These are phyloP conservation scores for Sequoiadendron giganteum DNA, from an alignment of 75 land plant genomes.

Conservation along the genomic window DNA sequence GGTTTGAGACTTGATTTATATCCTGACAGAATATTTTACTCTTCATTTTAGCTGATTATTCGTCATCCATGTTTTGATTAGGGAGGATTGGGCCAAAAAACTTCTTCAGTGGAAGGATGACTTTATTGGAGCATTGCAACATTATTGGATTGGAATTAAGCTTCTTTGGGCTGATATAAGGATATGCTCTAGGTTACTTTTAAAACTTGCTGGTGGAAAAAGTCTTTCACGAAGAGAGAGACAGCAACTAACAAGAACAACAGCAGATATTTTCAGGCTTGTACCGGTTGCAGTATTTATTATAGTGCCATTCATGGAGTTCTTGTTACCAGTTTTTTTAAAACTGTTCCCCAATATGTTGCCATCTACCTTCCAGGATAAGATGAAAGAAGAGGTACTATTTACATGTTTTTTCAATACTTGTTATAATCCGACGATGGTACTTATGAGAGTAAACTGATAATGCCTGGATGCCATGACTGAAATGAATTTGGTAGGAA, in stretches of 20 bases:
- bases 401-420: too few species aligned
- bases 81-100: constrained; percentile 94
- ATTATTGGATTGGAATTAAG: constrained; percentile 93
- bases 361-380: constrained; percentile 98
- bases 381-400: constrained; percentile 96
- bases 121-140: constrained; percentile 65
- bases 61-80: constrained; percentile 5
- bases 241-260: constrained; percentile 94
- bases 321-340: constrained; percentile 87
- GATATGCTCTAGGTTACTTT: constrained; percentile 76
- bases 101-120: constrained; percentile 78
- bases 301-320: constrained; percentile 98
- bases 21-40: too few species aligned
- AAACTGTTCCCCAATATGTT: constrained; percentile 98
- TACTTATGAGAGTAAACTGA: too few species aligned
- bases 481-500: too few species aligned
- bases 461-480: too few species aligned
- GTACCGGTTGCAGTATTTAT: constrained; percentile 99
- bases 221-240: constrained; percentile 87
- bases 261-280: constrained; percentile 95
- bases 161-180: constrained; percentile 89
- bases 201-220: constrained; percentile 84
- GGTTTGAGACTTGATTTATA: too few species aligned
- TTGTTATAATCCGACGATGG: too few species aligned
- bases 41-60: too few species aligned